These are phyloP conservation scores for Candida maltosa DNA, from an alignment of 805 yeast species.

Conservation along the genomic window DNA sequence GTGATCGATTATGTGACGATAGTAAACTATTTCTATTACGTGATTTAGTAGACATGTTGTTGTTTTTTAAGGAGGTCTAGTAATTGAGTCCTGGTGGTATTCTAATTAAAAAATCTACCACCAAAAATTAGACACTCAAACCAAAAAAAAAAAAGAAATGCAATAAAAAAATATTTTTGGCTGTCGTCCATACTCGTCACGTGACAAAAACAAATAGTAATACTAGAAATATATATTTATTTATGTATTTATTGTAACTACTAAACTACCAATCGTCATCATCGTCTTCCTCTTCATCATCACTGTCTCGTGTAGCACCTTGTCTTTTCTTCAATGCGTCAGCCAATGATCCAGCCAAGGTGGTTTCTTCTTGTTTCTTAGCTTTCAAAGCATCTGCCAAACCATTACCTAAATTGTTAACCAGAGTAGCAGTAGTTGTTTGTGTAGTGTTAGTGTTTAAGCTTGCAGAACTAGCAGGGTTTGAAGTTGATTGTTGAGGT, in stretches of 20 bases:
- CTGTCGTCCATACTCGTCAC: neutral
- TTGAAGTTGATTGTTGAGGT: conserved; percentile 17
- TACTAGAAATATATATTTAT: too few relatives aligned
- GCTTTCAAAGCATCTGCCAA: conserved; percentile 68
- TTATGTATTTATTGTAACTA: too few relatives aligned
- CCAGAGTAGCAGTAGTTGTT: conserved; percentile 3
- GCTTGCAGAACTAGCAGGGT: conserved; percentile 8
- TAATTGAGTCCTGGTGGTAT: too few relatives aligned
- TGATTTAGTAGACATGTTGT: conserved; percentile 17
- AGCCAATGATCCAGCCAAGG: conserved; percentile 81
- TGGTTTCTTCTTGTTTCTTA: conserved; percentile 56
- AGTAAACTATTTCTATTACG: conserved; percentile 26
- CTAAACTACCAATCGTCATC: conserved; percentile 47
- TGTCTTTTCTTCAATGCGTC: conserved; percentile 77
- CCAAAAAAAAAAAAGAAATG: neutral
- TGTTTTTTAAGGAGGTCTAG: too few relatives aligned
- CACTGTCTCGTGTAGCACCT: conserved; percentile 62
- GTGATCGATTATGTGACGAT: conserved; percentile 18
- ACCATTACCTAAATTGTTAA: conserved; percentile 42
- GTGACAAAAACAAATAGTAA: too few relatives aligned
- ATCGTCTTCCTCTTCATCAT: conserved; percentile 69
- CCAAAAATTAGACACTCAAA: too few relatives aligned
- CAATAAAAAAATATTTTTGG: neutral
- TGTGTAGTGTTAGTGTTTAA: conserved; percentile 12
- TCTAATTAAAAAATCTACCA: too few relatives aligned